These are phyloP conservation scores for Hansenula sp. DNA, from an alignment of 1,139 yeast genomes.

Conservation along the genomic window DNA sequence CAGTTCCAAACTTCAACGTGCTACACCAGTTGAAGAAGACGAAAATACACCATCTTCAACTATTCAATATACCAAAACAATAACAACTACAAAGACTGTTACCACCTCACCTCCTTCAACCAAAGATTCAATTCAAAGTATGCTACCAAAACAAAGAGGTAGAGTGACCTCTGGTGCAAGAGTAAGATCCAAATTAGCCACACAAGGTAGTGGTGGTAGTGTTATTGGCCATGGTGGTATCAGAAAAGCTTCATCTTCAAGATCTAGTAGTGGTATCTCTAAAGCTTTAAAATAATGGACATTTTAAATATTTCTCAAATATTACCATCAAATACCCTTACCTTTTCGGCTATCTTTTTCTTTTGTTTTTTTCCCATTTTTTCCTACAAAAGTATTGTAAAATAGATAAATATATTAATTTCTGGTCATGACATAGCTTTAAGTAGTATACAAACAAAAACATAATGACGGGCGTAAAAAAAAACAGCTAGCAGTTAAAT, in stretches of 20 bases:
- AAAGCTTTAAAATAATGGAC: conserved; percentile 3
- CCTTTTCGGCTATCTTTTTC: too few relatives aligned
- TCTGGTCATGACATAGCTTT: too few relatives aligned
- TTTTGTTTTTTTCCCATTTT: too few relatives aligned
- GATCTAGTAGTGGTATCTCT: conserved; percentile 20
- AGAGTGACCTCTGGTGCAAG: conserved; percentile 29
- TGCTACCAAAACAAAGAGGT: conserved; percentile 20
- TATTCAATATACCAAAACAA: conserved; percentile 41
- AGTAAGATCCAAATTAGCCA: conserved; percentile 23
- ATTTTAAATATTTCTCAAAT: not conserved
- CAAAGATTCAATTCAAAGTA: conserved; percentile 11
- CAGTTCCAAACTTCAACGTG: conserved; percentile 5
- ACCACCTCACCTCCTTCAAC: conserved; percentile 36
- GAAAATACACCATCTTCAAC: conserved; percentile 23
- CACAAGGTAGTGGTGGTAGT: conserved; percentile 9
- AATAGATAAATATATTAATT: too few relatives aligned
- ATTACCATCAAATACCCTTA: not conserved
- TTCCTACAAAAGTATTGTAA: too few relatives aligned
- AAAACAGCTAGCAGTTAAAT: not conserved
- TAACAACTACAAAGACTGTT: conserved; percentile 45
- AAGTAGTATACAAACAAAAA: not conserved
- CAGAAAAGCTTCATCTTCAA: conserved; percentile 19
- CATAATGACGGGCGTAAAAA: not conserved
- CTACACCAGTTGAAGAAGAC: conserved; percentile 1
- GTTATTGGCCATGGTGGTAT: conserved; percentile 22